A percentile compares a stretch with the other conserved stretches of the same genome.
These are phyloP conservation scores for Phycomyces blakesleeanus DNA, from an alignment of 192 early-diverging fungal species.

Conservation along the genomic window DNA sequence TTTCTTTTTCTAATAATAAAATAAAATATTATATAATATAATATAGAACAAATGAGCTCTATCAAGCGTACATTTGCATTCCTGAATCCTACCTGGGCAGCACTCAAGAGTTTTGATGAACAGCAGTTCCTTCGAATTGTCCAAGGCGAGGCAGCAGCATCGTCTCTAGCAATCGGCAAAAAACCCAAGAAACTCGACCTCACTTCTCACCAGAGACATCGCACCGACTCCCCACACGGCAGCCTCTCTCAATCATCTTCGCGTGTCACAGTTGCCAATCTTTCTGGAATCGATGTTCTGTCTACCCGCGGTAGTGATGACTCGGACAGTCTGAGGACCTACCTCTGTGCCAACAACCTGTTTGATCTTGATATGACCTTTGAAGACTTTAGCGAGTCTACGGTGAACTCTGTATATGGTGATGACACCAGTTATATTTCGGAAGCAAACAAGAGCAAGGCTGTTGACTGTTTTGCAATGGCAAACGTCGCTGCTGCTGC, in stretches of 20 bases:
- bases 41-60: conserved; percentile 17
- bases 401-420: too few species aligned
- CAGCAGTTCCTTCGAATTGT: conserved; percentile 31
- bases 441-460: too few species aligned
- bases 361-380: too few species aligned
- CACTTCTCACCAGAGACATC: not conserved
- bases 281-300: too few species aligned
- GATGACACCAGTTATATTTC: too few species aligned
- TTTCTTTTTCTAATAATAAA: not conserved
- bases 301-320: too few species aligned
- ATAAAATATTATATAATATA: not conserved
- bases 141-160: conserved; percentile 20
- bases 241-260: not conserved
- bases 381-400: too few species aligned
- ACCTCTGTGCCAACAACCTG: too few species aligned
- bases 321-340: too few species aligned
- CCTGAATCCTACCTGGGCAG: conserved; percentile 34
- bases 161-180: conserved; percentile 8
- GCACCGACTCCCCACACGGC: not conserved
- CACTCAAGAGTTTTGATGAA: conserved; percentile 36
- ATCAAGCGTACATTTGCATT: conserved; percentile 34
- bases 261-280: not conserved
- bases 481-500: too few species aligned
- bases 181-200: conserved; percentile 3
- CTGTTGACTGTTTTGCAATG: too few species aligned